These are phyloP conservation scores for Petunia secreta DNA, from an alignment of 257 asterid species.

Conservation along the genomic window DNA sequence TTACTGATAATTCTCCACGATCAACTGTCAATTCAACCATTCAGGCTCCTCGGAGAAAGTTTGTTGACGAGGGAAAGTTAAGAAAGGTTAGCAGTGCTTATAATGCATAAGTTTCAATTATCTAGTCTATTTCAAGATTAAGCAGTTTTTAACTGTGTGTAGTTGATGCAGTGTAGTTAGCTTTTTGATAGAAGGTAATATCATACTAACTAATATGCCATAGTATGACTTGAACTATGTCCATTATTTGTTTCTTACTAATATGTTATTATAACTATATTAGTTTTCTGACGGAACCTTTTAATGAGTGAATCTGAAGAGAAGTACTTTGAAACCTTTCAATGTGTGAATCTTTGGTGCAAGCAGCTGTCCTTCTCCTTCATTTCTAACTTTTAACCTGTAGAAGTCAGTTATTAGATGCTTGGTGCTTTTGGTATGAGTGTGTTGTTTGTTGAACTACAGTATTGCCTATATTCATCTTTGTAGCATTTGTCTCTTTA, in stretches of 20 bases:
- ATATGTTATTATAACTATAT: not conserved
- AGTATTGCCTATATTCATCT: not conserved
- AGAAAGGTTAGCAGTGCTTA: slow-evolving; percentile 65
- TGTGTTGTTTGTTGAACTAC: not conserved
- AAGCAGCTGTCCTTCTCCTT: not conserved
- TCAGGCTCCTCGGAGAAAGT: slow-evolving; percentile 89
- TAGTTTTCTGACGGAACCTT: not conserved
- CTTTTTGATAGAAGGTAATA: not conserved
- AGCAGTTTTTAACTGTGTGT: not conserved
- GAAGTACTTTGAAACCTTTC: not conserved
- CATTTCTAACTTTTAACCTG: not conserved
- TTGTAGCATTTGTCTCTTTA: slow-evolving; percentile 2
- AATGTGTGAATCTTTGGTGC: slow-evolving; percentile 9
- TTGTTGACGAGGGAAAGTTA: slow-evolving; percentile 93
- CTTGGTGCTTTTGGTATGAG: not conserved
- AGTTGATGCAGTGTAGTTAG: not conserved
- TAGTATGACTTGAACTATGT: not conserved
- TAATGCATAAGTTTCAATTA: not conserved
- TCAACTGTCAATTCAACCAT: slow-evolving; percentile 58
- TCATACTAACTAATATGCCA: not conserved
- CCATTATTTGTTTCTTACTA: not conserved
- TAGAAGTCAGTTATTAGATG: slow-evolving; percentile 4
- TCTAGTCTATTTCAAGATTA: not conserved
- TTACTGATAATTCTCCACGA: slow-evolving; percentile 76
- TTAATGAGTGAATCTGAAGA: too few species aligned